Evolutionary conservation across 1,284 basidiomycete genomes (phyloP).

Genomic region (Phellopilus nigrolimitatus): DNA sequence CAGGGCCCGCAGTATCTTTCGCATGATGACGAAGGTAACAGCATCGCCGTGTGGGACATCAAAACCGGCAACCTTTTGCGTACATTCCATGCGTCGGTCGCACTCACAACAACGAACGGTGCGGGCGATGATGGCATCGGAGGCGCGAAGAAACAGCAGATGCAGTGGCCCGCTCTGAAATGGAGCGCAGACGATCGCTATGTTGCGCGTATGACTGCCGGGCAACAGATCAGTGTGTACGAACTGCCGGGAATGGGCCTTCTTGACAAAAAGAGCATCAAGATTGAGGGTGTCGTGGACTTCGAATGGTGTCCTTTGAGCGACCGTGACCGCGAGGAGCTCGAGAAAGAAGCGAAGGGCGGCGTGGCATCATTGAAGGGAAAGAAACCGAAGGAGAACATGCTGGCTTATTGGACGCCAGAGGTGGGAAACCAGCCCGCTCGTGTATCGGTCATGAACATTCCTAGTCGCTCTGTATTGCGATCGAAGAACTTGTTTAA

Average conservation of each 20-base stretch:
- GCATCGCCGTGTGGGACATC: slow-evolving; percentile 97
- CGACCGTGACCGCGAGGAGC: slow-evolving; percentile 82
- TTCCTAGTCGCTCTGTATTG: slow-evolving; percentile 82
- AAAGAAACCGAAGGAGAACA: slow-evolving; percentile 78
- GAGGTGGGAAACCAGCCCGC: slow-evolving; percentile 97
- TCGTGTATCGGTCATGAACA: slow-evolving; percentile 86
- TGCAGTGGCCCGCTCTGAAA: slow-evolving; percentile 95
- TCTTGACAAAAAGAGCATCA: slow-evolving; percentile 95
- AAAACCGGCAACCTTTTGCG: slow-evolving; percentile 90
- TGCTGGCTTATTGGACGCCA: slow-evolving; percentile 97
- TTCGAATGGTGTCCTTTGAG: slow-evolving; percentile 98
- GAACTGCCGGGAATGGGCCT: slow-evolving; percentile 93
- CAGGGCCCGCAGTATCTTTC: slow-evolving; percentile 87
- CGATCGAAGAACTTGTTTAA: slow-evolving; percentile 99
- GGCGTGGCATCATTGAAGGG: slow-evolving; percentile 42
- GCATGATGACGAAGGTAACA: slow-evolving; percentile 94
- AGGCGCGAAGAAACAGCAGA: slow-evolving; percentile 64
- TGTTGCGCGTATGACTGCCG: slow-evolving; percentile 85
- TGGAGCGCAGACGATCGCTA: slow-evolving; percentile 98
- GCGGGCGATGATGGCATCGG: slow-evolving; percentile 39
- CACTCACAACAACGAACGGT: slow-evolving; percentile 6
- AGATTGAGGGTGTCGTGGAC: slow-evolving; percentile 97
- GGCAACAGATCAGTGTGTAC: slow-evolving; percentile 94
- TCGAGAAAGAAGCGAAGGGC: slow-evolving; percentile 48
- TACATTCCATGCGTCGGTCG: slow-evolving; percentile 75